phyloP scores from a whole-genome alignment of 2,329 filamentous ascomycete genomes.

The Chaetomium strumarium region DNA sequence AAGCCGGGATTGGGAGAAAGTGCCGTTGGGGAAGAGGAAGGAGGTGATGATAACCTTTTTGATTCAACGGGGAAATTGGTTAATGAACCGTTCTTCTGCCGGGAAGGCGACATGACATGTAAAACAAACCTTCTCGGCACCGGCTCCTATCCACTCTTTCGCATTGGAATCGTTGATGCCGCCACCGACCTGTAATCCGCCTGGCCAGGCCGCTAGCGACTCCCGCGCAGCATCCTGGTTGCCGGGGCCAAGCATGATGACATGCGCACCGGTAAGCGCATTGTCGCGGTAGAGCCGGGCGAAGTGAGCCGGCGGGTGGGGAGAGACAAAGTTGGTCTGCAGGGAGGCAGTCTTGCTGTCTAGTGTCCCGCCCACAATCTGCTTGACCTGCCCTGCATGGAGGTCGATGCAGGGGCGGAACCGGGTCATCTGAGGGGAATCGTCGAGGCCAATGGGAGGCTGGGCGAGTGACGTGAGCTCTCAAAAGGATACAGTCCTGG shows the following conservation, averaged over 20 bases:
- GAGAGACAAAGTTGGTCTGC: constrained; percentile 89
- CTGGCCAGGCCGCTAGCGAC: constrained; percentile 72
- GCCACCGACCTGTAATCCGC: constrained; percentile 82
- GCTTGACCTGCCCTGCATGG: constrained; percentile 95
- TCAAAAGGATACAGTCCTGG: no score
- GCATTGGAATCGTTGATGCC: constrained; percentile 87
- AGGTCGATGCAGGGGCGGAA: constrained; percentile 97
- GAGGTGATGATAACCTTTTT: constrained; percentile 90
- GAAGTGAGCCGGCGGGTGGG: constrained; percentile 74
- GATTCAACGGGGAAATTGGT: background rate
- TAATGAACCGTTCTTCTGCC: background rate
- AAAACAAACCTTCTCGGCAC: constrained; percentile 73
- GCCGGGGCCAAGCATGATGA: constrained; percentile 91
- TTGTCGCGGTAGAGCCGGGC: constrained; percentile 74
- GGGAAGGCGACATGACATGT: background rate
- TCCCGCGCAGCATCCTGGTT: constrained; percentile 76
- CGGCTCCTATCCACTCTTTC: constrained; percentile 74
- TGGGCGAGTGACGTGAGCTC: no score
- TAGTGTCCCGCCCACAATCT: constrained; percentile 94
- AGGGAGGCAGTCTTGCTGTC: constrained; percentile 60
- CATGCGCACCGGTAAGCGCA: constrained; percentile 72
- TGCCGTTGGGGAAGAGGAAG: constrained; percentile 79
- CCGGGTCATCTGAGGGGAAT: constrained; percentile 57
- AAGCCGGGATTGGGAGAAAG: constrained; percentile 72
- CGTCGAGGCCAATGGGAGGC: no score